A percentile compares a stretch with the other conserved stretches of the same genome.
Conservation (phyloP, 164 flowering plant genomes). For the Houttuynia cordata region DNA sequence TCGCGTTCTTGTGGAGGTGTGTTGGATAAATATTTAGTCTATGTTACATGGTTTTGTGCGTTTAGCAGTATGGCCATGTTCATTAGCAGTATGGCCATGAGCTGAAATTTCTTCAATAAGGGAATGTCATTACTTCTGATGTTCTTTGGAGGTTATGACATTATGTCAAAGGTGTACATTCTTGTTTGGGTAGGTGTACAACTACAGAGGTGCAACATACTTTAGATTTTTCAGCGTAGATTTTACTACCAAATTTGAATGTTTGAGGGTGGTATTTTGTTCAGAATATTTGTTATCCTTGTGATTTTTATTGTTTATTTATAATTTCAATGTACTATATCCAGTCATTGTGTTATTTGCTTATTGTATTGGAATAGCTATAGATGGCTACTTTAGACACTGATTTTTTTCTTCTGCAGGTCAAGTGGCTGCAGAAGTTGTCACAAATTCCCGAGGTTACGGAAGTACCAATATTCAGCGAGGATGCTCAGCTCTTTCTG, state of each 20-base stretch:
- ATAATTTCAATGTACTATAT: neutral
- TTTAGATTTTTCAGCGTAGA: too few species aligned
- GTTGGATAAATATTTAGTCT: neutral
- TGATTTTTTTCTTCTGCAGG: conserved; percentile 23
- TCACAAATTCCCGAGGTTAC: conserved; percentile 67
- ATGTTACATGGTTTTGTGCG: neutral
- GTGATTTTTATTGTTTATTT: too few species aligned
- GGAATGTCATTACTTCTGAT: too few species aligned
- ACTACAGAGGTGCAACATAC: too few species aligned
- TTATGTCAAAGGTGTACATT: too few species aligned
- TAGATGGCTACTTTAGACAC: neutral
- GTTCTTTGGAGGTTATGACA: too few species aligned
- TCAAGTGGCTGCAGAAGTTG: conserved; percentile 85
- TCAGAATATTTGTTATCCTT: neutral
- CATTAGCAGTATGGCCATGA: too few species aligned
- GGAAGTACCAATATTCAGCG: conserved; percentile 77
- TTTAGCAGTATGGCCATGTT: too few species aligned
- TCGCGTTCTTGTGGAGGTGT: conserved; percentile 85
- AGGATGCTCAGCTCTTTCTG: conserved; percentile 50
- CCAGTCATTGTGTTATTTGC: too few species aligned
- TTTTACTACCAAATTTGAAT: too few species aligned
- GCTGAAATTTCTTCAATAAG: neutral
- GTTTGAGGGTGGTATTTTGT: too few species aligned
- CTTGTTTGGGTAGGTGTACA: too few species aligned
- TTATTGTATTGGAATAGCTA: neutral